Evolutionary conservation across 2,329 filamentous ascomycete genomes (phyloP).

Genomic region (Phoma herbarum): DNA sequence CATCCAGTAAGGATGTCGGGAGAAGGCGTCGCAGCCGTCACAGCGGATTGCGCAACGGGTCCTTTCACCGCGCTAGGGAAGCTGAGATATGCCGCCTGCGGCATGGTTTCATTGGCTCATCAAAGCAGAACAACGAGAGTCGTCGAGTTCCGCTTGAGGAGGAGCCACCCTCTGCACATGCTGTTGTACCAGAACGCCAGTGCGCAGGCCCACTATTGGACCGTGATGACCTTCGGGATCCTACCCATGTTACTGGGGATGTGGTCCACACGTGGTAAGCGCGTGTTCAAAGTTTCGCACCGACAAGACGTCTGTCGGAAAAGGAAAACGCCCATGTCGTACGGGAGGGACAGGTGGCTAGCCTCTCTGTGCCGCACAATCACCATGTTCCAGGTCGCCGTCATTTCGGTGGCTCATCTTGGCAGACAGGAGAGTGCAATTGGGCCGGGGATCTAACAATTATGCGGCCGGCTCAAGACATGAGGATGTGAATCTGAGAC

Average conservation of each 20-base stretch:
- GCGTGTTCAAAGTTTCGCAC: slow-evolving; percentile 21
- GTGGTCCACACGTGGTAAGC: slow-evolving; percentile 23
- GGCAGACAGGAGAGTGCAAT: slow-evolving; percentile 5
- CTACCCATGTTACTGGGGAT: slow-evolving; percentile 19
- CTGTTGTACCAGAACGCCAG: slow-evolving; percentile 18
- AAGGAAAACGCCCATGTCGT: slow-evolving; percentile 20
- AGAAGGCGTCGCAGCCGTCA: slow-evolving; percentile 28
- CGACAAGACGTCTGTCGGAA: slow-evolving; percentile 20
- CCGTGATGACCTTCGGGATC: slow-evolving; percentile 19
- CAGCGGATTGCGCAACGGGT: slow-evolving; percentile 37
- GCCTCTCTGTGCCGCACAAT: slow-evolving; percentile 15
- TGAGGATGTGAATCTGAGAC: slow-evolving; percentile 7
- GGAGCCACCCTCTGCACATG: slow-evolving; percentile 16
- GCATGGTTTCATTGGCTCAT: slow-evolving; percentile 44
- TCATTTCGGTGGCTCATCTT: slow-evolving; percentile 14
- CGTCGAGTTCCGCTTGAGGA: slow-evolving; percentile 18
- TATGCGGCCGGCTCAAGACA: slow-evolving; percentile 5
- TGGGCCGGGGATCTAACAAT: slow-evolving; percentile 7
- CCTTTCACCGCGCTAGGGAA: slow-evolving; percentile 23
- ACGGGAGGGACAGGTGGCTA: slow-evolving; percentile 19
- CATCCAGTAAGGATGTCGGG: slow-evolving; percentile 34
- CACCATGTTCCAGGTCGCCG: slow-evolving; percentile 19
- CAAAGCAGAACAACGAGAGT: slow-evolving; percentile 24
- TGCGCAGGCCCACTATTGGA: slow-evolving; percentile 10
- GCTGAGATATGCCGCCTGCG: slow-evolving; percentile 10